These are phyloP conservation scores for Xylaria sp. DNA, from an alignment of 2,329 filamentous ascomycete species.

Conservation along the genomic window DNA sequence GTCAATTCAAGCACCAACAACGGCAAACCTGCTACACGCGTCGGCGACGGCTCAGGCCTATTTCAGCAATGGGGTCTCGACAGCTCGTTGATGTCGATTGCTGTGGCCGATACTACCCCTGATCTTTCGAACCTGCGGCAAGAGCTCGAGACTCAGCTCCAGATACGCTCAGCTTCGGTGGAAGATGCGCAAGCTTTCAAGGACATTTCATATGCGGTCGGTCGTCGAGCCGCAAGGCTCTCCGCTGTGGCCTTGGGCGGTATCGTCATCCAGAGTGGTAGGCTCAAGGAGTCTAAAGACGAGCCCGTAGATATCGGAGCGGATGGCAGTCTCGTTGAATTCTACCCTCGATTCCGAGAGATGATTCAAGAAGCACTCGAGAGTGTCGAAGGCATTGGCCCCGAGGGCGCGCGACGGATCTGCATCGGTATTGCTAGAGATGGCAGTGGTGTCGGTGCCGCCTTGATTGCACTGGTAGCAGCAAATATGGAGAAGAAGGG, in stretches of 20 bases:
- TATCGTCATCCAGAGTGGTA: conserved; percentile 82
- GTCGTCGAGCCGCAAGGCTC: conserved; percentile 86
- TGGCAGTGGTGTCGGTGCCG: conserved; percentile 93
- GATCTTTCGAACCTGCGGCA: conserved; percentile 80
- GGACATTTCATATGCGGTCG: conserved; percentile 82
- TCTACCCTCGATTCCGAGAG: conserved; percentile 91
- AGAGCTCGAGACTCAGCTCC: conserved; percentile 79
- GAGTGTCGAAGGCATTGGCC: conserved; percentile 80
- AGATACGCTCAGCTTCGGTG: conserved; percentile 78
- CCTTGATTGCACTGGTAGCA: conserved; percentile 91
- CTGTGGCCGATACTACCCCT: conserved; percentile 80
- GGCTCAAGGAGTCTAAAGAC: conserved; percentile 71
- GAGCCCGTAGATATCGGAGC: conserved; percentile 90
- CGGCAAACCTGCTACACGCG: conserved; percentile 74
- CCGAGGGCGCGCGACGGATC: conserved; percentile 82
- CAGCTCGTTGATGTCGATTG: conserved; percentile 87
- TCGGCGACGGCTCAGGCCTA: conserved; percentile 73
- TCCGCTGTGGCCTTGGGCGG: conserved; percentile 89
- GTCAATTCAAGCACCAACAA: conserved; percentile 78
- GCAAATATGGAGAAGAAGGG: conserved; percentile 69
- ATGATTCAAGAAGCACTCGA: conserved; percentile 86
- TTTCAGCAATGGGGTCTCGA: conserved; percentile 90
- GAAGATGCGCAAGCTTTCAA: conserved; percentile 93
- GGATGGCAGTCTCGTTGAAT: conserved; percentile 93
- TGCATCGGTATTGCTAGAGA: conserved; percentile 97